Conservation (phyloP, 495 filamentous ascomycete genomes). For the Penicillium diatomitis region DNA sequence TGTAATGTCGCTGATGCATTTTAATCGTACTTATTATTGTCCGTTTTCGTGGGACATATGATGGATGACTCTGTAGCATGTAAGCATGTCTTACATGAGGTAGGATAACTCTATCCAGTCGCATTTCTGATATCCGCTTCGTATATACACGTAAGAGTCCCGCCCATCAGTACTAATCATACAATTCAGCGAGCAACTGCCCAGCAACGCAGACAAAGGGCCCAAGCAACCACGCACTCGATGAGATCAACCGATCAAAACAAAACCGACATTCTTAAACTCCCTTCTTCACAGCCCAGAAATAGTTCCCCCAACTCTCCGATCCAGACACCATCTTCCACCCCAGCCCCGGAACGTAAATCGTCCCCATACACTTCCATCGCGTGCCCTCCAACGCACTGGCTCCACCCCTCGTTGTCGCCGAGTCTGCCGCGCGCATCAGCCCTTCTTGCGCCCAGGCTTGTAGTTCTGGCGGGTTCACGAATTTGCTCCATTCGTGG, state of each 20-base stretch:
- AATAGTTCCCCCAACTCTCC: constrained; percentile 92
- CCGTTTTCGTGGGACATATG: no score
- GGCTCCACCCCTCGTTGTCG: constrained; percentile 41
- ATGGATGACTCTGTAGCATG: no score
- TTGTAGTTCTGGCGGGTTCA: constrained; percentile 75
- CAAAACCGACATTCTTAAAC: constrained; percentile 7
- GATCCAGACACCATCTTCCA: constrained; percentile 79
- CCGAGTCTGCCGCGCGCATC: constrained; percentile 33
- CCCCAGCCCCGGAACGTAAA: constrained; percentile 84
- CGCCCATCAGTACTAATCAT: no score
- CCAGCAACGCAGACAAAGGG: no score
- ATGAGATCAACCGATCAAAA: not conserved
- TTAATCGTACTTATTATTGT: no score
- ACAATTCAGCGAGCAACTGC: no score
- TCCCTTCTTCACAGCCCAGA: constrained; percentile 74
- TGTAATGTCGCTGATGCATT: no score
- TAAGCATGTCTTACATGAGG: no score
- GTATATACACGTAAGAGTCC: no score
- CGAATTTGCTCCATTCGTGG: constrained; percentile 92
- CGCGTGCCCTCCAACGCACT: constrained; percentile 39
- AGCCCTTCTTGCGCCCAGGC: constrained; percentile 44
- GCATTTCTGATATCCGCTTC: no score
- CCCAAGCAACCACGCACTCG: not conserved
- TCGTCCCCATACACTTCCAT: constrained; percentile 59
- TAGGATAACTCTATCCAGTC: not conserved